phyloP scores from a whole-genome alignment of 169 alveolate species.

The Amoebophrya sp. region DNA sequence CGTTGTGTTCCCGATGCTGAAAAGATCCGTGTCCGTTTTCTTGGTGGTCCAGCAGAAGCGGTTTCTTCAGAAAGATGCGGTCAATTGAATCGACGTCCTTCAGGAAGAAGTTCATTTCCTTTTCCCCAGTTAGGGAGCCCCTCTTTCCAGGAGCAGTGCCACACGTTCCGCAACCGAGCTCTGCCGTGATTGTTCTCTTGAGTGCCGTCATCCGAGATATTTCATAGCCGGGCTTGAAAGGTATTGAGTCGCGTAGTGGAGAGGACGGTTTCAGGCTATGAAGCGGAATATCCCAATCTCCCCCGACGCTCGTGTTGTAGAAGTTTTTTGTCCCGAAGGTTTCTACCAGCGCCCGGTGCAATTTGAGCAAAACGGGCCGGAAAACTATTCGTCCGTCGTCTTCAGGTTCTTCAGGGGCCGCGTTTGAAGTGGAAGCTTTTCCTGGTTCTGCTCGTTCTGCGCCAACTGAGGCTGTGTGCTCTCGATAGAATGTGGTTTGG shows the following conservation, averaged over 20 bases:
- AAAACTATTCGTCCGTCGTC: no score
- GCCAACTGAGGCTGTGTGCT: no score
- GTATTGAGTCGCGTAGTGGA: not conserved
- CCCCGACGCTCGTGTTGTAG: not conserved
- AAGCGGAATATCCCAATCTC: not conserved
- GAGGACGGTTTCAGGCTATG: not conserved
- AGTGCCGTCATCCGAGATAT: not conserved
- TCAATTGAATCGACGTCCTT: not conserved
- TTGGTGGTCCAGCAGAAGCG: not conserved
- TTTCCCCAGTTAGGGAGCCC: not conserved
- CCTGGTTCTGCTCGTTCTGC: no score
- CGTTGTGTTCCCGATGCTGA: not conserved
- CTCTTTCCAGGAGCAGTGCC: not conserved
- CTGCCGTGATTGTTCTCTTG: not conserved
- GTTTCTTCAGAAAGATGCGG: not conserved
- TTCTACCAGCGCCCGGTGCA: not conserved
- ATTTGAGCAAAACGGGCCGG: not conserved
- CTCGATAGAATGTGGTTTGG: no score
- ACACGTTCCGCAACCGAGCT: not conserved
- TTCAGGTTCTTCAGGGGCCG: no score
- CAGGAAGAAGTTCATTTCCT: not conserved
- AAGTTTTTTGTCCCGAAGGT: not conserved
- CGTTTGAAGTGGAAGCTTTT: no score
- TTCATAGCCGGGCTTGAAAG: not conserved
- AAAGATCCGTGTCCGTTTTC: not conserved